A percentile compares a stretch with the other conserved stretches of the same genome.
phyloP scores from a whole-genome alignment of 2,329 filamentous ascomycete genomes.

The Kalaharituber pfeilii region DNA sequence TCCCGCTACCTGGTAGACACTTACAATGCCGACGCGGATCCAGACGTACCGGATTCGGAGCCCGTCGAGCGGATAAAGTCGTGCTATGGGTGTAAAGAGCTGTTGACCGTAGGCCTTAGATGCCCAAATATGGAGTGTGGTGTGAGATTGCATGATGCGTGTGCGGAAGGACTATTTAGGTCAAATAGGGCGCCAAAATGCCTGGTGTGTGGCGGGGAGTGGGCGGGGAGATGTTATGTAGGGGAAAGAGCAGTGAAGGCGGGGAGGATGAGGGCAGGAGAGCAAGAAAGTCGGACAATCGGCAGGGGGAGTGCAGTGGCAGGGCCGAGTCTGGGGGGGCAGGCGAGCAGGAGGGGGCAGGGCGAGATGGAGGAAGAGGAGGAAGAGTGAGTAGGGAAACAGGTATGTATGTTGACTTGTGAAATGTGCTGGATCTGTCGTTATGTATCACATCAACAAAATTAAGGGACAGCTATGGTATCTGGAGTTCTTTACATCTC shows the following conservation, averaged over 20 bases:
- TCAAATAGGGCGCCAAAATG: background rate
- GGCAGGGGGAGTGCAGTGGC: no score
- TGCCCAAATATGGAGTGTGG: constrained; percentile 52
- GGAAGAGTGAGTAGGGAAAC: no score
- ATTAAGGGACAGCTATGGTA: no score
- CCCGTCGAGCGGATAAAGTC: constrained; percentile 53
- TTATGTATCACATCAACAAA: no score
- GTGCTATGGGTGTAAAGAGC: constrained; percentile 75
- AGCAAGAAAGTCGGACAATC: no score
- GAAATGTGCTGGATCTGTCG: no score
- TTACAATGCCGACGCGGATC: constrained; percentile 55
- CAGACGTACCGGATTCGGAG: constrained; percentile 31
- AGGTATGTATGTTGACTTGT: no score
- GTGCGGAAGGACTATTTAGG: constrained; percentile 36
- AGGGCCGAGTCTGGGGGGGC: no score
- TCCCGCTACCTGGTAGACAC: constrained; percentile 67
- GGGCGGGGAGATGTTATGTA: constrained; percentile 36
- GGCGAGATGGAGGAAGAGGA: no score
- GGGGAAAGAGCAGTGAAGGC: constrained; percentile 41
- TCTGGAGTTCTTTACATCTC: no score
- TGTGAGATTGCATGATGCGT: constrained; percentile 59
- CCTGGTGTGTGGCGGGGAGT: constrained; percentile 33
- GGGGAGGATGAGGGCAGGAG: constrained; percentile 24
- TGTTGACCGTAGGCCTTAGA: constrained; percentile 70
- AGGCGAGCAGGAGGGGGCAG: no score